These are phyloP conservation scores for Clarireedia hainanense DNA, from an alignment of 2,329 filamentous ascomycete species.

Conservation along the genomic window DNA sequence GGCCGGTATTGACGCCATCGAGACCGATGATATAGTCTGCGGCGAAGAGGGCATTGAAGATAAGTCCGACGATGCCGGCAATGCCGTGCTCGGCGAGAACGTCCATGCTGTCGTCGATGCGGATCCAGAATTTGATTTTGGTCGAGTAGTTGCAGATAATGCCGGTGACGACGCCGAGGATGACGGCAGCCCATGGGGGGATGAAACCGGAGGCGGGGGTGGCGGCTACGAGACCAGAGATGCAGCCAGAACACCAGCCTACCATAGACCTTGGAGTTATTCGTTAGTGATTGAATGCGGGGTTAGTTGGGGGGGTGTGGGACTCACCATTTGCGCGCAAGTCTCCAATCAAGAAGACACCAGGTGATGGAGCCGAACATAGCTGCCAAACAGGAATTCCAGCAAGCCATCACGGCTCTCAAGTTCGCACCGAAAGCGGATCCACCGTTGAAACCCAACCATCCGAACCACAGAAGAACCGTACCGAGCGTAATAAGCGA, in stretches of 20 bases:
- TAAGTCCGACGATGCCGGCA: conserved; percentile 59
- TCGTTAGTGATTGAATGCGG: conserved; percentile 28
- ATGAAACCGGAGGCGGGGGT: conserved; percentile 63
- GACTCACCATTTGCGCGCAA: conserved; percentile 35
- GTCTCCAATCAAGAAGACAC: conserved; percentile 91
- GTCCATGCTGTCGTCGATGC: conserved; percentile 64
- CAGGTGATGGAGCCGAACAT: conserved; percentile 89
- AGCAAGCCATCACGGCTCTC: conserved; percentile 91
- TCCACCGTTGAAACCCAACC: conserved; percentile 97
- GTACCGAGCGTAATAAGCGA: conserved; percentile 94
- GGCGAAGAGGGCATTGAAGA: conserved; percentile 69
- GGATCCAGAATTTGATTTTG: conserved; percentile 46
- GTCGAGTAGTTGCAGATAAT: conserved; percentile 61
- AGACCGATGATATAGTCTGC: conserved; percentile 64
- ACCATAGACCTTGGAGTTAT: conserved; percentile 56
- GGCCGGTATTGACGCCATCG: conserved; percentile 66
- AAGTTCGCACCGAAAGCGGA: conserved; percentile 91
- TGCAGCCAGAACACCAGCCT: conserved; percentile 64
- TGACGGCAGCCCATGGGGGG: conserved; percentile 58
- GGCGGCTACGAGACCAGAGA: conserved; percentile 62
- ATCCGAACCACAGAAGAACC: conserved; percentile 95
- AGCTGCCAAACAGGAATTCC: conserved; percentile 78
- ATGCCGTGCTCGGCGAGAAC: conserved; percentile 66
- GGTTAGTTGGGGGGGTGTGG: not conserved
- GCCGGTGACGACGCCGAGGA: conserved; percentile 59